These are phyloP conservation scores for Bacterosira constricta DNA, from an alignment of 108 stramenopile species.

Conservation along the genomic window DNA sequence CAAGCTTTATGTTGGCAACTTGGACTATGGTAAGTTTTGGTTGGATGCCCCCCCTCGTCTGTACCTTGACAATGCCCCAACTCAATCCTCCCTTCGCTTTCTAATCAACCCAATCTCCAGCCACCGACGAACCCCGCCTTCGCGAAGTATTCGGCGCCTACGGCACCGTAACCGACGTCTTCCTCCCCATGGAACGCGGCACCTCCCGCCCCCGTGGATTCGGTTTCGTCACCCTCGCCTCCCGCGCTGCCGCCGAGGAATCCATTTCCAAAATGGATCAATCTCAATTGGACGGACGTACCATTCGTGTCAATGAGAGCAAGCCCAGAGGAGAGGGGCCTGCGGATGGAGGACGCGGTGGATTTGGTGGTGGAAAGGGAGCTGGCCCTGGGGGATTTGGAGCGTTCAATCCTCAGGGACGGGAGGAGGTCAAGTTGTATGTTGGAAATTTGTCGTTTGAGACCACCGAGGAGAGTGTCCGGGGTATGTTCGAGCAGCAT, in stretches of 20 bases:
- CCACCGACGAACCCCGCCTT: constrained; percentile 57
- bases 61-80: not conserved
- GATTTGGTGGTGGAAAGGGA: constrained; percentile 1
- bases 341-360: constrained; percentile 18
- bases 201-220: constrained; percentile 61
- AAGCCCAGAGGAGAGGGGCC: constrained; percentile 55
- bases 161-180: constrained; percentile 59
- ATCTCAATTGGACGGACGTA: constrained; percentile 55
- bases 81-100: not conserved
- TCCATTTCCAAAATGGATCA: constrained; percentile 58
- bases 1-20: constrained; percentile 91
- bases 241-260: constrained; percentile 45
- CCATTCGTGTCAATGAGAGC: constrained; percentile 58
- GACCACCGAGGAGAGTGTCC: constrained; percentile 49
- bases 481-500: constrained; percentile 59
- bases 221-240: constrained; percentile 59
- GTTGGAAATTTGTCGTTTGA: constrained; percentile 75
- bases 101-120: constrained; percentile 11
- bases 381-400: constrained; percentile 57
- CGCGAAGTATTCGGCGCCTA: constrained; percentile 54
- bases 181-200: constrained; percentile 61
- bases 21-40: constrained; percentile 72
- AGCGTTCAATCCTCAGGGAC: constrained; percentile 74
- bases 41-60: not conserved
- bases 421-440: constrained; percentile 74